A percentile compares a stretch with the other conserved stretches of the same genome.
Evolutionary conservation across 352 stramenopile species (phyloP).

Genomic region (Phytophthora crassamura): DNA sequence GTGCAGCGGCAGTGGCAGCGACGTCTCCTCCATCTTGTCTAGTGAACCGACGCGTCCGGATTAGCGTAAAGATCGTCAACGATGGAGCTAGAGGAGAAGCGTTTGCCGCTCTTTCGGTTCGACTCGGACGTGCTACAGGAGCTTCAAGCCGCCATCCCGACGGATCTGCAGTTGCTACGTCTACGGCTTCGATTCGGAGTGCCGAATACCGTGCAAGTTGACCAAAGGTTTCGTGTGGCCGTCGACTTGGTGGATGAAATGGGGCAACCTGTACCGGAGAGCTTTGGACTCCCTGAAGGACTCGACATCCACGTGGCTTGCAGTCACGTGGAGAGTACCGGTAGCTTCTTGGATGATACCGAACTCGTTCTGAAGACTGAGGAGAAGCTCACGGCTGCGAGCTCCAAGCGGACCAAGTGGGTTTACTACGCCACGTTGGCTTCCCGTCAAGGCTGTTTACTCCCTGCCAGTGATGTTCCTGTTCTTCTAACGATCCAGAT

Average conservation of each 20-base stretch:
- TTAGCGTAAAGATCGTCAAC: not conserved
- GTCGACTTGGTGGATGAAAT: slow-evolving; percentile 70
- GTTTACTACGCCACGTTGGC: slow-evolving; percentile 5
- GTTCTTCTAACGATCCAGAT: slow-evolving; percentile 14
- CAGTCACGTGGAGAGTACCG: not conserved
- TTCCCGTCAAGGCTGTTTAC: not conserved
- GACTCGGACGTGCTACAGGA: slow-evolving; percentile 8
- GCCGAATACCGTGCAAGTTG: slow-evolving; percentile 27
- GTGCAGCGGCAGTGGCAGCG: slow-evolving; percentile 35
- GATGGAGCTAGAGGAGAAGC: not conserved
- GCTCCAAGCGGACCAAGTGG: slow-evolving; percentile 16
- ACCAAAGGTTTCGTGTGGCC: slow-evolving; percentile 40
- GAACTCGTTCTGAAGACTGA: slow-evolving; percentile 19
- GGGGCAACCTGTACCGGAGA: slow-evolving; percentile 34
- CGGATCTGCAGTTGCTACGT: slow-evolving; percentile 38
- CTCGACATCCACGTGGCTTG: slow-evolving; percentile 9
- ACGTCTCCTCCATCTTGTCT: not conserved
- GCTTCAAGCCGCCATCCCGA: slow-evolving; percentile 21
- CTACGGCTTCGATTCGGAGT: slow-evolving; percentile 59
- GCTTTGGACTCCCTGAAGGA: not conserved
- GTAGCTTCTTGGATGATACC: not conserved
- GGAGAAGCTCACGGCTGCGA: not conserved
- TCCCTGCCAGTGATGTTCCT: not conserved
- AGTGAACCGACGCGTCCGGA: slow-evolving; percentile 18
- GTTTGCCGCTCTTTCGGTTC: slow-evolving; percentile 17